Evolutionary conservation across 73 alveolate species (phyloP), one percentile per base, ranked within the genome.

Genomic region (Urostyla sp.): DNA sequence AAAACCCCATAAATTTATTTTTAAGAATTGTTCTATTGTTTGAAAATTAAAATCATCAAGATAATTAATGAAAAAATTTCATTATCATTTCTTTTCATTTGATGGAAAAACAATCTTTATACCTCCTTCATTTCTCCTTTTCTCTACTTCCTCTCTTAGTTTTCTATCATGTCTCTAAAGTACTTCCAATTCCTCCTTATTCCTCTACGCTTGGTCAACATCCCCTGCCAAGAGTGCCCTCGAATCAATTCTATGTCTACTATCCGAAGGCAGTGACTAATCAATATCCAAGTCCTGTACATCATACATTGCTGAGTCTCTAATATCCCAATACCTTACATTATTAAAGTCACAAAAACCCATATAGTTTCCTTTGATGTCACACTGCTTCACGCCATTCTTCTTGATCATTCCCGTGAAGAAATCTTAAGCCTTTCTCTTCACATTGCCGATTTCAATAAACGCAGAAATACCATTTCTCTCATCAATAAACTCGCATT

Each of bases 311-410:
- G 27, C 31, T 40, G 15, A 7, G 21, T 88, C 88, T 85, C 99
- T 89, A 36, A 88, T 87, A 66, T 97, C 99, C 98, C 97, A 95
- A 80, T 92, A 97, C 69, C 99, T 87, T 37, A 55, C 88, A 38
- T 94, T 95, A 69, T 92, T 99, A 84, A 97, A 93, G 67, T 97
- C 98, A 26, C 95, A 80, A 81, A 59, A 96, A 27, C 98, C 98
- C 77, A 94, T 59, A 74, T 94, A 97, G 74, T 96, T 95, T 21
- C 99, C 99, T 38, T 69, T 73, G 50, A 97, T 58, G 43, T 82
- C 89, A 50, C 92, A 54, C 34, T 94, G 83, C 50, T 77, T 76
- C 16, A 81, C 85, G 38, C 90, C 92, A 37, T 87, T 89, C 75
- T 89, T 75, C 63, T 54, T 44, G 36, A 97, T 95, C 34, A 31